phyloP scores from a whole-genome alignment of 306 rosid species.

The Vicia villosa region DNA sequence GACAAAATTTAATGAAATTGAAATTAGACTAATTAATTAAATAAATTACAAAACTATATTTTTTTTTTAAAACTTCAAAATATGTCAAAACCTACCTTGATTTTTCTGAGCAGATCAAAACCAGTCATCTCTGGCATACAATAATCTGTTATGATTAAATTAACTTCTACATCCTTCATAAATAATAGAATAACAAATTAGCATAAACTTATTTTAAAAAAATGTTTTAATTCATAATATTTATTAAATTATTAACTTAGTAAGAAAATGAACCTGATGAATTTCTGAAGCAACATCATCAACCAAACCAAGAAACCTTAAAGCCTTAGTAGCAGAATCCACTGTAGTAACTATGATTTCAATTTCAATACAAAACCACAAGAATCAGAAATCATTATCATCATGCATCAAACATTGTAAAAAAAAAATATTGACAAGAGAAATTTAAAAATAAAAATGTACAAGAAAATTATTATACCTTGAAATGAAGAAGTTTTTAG shows the following conservation, averaged over 20 bases:
- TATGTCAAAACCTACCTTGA: slow-evolving; percentile 53
- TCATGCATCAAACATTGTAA: neutral
- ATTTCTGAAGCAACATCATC: slow-evolving; percentile 56
- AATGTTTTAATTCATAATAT: neutral
- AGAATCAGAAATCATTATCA: slow-evolving; percentile 19
- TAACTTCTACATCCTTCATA: slow-evolving; percentile 57
- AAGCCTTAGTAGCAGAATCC: slow-evolving; percentile 84
- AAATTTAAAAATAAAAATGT: neutral
- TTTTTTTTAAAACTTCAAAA: too few species aligned
- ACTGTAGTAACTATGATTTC: slow-evolving; percentile 69
- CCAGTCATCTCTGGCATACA: slow-evolving; percentile 95
- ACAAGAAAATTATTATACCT: slow-evolving; percentile 48
- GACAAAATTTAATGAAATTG: neutral
- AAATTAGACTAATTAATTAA: slow-evolving; percentile 12
- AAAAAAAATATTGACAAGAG: neutral
- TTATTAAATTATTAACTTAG: neutral
- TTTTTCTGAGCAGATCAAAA: slow-evolving; percentile 76
- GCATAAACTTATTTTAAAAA: slow-evolving; percentile 11
- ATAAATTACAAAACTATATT: slow-evolving; percentile 3
- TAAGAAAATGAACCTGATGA: slow-evolving; percentile 51
- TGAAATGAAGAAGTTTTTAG: slow-evolving; percentile 84
- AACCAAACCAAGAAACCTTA: slow-evolving; percentile 70
- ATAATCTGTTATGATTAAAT: slow-evolving; percentile 79
- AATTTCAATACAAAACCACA: slow-evolving; percentile 29
- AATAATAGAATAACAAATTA: slow-evolving; percentile 25